Evolutionary conservation across 495 filamentous ascomycete genomes (phyloP).

Genomic region (Penicillium egyptiacum): DNA sequence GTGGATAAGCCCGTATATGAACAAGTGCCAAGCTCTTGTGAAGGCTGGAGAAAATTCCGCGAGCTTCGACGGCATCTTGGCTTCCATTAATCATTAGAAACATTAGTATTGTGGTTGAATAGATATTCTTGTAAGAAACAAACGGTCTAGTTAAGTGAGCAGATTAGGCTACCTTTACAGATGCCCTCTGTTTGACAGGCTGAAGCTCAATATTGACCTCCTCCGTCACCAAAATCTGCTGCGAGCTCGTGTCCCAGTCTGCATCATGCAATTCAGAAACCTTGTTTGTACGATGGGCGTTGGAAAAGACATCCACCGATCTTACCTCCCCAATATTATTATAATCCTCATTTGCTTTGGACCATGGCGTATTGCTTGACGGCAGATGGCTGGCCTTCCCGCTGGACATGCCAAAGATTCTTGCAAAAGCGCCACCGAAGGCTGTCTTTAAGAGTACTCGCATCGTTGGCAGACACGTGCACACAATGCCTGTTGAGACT

Average conservation of each 20-base stretch:
- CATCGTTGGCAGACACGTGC: slow-evolving; percentile 38
- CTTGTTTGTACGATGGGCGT: not conserved
- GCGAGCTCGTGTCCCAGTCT: not conserved
- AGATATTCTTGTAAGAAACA: not conserved
- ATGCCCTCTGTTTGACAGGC: not conserved
- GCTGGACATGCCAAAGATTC: slow-evolving; percentile 2
- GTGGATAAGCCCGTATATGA: too few species aligned
- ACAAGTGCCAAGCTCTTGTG: too few species aligned
- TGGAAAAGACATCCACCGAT: not conserved
- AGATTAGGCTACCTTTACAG: not conserved
- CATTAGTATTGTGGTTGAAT: too few species aligned
- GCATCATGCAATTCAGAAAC: not conserved
- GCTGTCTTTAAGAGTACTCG: slow-evolving; percentile 17
- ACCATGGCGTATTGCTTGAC: not conserved
- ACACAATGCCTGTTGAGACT: slow-evolving; percentile 31
- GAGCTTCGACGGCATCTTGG: too few species aligned
- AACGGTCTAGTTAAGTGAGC: not conserved
- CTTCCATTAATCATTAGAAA: too few species aligned
- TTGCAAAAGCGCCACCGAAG: slow-evolving; percentile 7
- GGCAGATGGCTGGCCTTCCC: not conserved
- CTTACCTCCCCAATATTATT: not conserved
- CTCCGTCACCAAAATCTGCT: not conserved
- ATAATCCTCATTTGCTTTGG: not conserved
- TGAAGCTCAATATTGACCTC: slow-evolving; percentile 9
- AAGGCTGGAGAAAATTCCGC: too few species aligned